These are phyloP conservation scores for Torulaspora microellipsoides DNA, from an alignment of 805 yeast species.

Conservation along the genomic window DNA sequence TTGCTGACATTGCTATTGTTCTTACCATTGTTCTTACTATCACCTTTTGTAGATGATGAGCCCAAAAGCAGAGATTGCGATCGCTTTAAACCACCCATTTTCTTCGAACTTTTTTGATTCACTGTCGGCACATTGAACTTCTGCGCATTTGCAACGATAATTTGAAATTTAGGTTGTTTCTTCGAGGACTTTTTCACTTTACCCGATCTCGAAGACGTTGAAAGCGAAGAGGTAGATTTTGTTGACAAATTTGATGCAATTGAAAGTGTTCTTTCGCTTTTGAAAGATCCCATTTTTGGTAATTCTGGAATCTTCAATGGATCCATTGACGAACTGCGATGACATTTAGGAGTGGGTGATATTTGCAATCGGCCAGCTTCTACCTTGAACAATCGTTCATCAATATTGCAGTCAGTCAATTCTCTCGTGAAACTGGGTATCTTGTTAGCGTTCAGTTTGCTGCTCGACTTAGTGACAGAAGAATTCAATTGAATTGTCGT, in stretches of 20 bases:
- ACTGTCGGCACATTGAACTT: conserved; percentile 26
- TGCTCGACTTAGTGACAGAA: conserved; percentile 31
- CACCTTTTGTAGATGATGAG: conserved; percentile 7
- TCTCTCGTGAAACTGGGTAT: conserved; percentile 18
- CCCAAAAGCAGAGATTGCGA: conserved; percentile 26
- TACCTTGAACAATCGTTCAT: conserved; percentile 18
- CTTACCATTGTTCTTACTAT: not conserved
- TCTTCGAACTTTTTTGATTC: conserved; percentile 15
- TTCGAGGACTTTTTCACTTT: conserved; percentile 20
- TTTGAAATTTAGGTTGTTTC: conserved; percentile 34
- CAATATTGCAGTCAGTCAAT: conserved; percentile 17
- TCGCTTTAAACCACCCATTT: conserved; percentile 20
- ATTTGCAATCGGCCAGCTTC: conserved; percentile 20
- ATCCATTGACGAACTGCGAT: conserved; percentile 6
- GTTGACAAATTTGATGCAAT: conserved; percentile 2
- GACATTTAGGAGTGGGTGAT: conserved; percentile 34
- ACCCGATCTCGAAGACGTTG: conserved; percentile 5
- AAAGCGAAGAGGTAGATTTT: conserved; percentile 1
- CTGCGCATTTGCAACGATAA: conserved; percentile 34
- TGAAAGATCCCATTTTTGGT: conserved; percentile 37
- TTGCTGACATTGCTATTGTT: conserved; percentile 1
- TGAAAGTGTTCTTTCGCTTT: conserved; percentile 20
- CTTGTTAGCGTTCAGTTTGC: conserved; percentile 15
- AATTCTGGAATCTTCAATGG: conserved; percentile 29
- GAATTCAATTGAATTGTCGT: conserved; percentile 35